phyloP scores from a whole-genome alignment of 2,329 filamentous ascomycete species.

The Diplodia mutila region DNA sequence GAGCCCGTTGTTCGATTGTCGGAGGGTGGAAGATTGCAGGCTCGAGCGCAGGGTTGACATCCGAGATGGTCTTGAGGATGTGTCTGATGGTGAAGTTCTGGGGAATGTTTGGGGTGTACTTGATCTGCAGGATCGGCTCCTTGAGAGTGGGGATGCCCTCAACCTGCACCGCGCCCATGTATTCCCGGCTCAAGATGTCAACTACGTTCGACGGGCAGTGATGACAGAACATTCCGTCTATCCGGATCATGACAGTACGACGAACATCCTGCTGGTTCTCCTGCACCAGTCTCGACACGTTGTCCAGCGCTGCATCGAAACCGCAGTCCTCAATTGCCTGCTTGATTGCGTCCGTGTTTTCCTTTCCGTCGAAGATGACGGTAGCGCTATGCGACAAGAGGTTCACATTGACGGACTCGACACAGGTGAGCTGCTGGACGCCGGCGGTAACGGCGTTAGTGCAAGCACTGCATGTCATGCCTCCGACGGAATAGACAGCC shows the following conservation, averaged over 20 bases:
- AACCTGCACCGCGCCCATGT: constrained; percentile 56
- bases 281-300: constrained; percentile 31
- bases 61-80: constrained; percentile 70
- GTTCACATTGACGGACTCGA: constrained; percentile 55
- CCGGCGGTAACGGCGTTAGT: constrained; percentile 54
- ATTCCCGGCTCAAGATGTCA: constrained; percentile 56
- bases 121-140: constrained; percentile 68
- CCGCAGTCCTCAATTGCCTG: constrained; percentile 55
- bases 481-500: constrained; percentile 56
- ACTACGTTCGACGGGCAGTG: constrained; percentile 56
- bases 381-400: constrained; percentile 56
- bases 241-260: constrained; percentile 40
- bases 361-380: constrained; percentile 53
- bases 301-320: constrained; percentile 46
- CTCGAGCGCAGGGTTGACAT: constrained; percentile 66
- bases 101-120: constrained; percentile 70
- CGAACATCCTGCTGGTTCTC: constrained; percentile 30
- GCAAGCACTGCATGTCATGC: constrained; percentile 64
- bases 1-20: constrained; percentile 80
- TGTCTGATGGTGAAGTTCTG: constrained; percentile 70
- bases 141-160: constrained; percentile 59
- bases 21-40: constrained; percentile 77
- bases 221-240: constrained; percentile 52
- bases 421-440: constrained; percentile 51
- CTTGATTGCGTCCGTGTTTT: constrained; percentile 51